Conservation (phyloP, 768 basidiomycete genomes). For the Sporobolomyces phaffii region DNA sequence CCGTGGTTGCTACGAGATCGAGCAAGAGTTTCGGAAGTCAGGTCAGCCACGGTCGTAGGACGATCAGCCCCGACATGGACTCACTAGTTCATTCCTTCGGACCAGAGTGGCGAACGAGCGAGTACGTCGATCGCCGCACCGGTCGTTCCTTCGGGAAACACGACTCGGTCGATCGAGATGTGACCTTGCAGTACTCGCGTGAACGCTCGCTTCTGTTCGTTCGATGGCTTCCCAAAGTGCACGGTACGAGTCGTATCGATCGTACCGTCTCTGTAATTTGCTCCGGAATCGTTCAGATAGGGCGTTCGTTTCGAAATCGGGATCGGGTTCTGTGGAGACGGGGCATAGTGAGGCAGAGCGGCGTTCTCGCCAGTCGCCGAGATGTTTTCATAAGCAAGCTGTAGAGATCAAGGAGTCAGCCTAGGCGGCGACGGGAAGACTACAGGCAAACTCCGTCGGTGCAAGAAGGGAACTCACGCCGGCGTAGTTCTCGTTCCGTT, state of each 20-base stretch:
- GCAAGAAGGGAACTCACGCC: slow-evolving; percentile 16
- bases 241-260: slow-evolving; percentile 59
- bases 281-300: slow-evolving; percentile 92
- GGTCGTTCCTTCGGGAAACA: slow-evolving; percentile 85
- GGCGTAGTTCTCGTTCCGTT: slow-evolving; percentile 41
- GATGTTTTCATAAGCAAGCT: slow-evolving; percentile 51
- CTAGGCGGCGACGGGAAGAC: no score
- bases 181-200: slow-evolving; percentile 95
- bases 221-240: slow-evolving; percentile 75
- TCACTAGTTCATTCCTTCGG: slow-evolving; percentile 39
- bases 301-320: slow-evolving; percentile 72
- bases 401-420: not conserved
- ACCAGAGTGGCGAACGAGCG: slow-evolving; percentile 37
- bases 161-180: slow-evolving; percentile 83
- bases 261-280: slow-evolving; percentile 67
- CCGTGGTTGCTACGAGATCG: slow-evolving; percentile 58
- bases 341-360: slow-evolving; percentile 87
- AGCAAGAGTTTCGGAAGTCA: not conserved
- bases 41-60: not conserved
- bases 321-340: slow-evolving; percentile 61
- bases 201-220: slow-evolving; percentile 71
- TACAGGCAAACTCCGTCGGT: not conserved
- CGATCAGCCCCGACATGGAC: no score
- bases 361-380: slow-evolving; percentile 85
- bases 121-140: slow-evolving; percentile 49